A percentile compares a stretch with the other conserved stretches of the same genome.
These are phyloP conservation scores for Bryoerythrophyllum caledonicum DNA, from an alignment of 225 moss, liverwort and hornwort species.

Conservation along the genomic window DNA sequence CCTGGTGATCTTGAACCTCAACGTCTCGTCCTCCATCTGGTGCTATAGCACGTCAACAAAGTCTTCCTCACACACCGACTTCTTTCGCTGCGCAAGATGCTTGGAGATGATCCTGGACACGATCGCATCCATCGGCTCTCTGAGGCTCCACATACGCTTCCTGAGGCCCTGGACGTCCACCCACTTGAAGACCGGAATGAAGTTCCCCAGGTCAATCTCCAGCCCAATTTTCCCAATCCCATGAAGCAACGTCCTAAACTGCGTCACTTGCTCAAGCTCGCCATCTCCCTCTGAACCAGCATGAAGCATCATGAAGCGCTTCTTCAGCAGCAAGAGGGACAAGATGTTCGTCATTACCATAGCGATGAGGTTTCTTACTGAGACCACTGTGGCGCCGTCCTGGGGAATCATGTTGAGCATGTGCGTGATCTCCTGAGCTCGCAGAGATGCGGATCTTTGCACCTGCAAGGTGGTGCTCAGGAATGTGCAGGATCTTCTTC, in stretches of 20 bases:
- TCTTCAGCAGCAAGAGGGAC: constrained; percentile 24
- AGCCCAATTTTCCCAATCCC: not conserved
- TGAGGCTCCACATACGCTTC: not conserved
- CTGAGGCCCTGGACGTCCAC: not conserved
- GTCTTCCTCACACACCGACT: not conserved
- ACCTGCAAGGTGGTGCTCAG: not conserved
- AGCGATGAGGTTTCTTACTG: not conserved
- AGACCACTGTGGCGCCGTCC: not conserved
- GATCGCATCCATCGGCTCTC: not conserved
- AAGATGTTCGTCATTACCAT: constrained; percentile 13
- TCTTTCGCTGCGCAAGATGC: not conserved
- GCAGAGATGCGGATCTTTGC: not conserved
- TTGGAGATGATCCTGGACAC: not conserved
- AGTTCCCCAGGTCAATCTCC: not conserved
- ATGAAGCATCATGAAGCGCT: not conserved
- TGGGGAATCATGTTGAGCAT: not conserved
- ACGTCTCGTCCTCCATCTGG: not conserved
- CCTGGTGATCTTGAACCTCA: not conserved
- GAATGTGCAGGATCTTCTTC: no score
- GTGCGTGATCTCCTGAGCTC: not conserved
- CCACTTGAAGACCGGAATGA: not conserved
- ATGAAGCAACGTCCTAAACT: not conserved
- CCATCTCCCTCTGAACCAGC: not conserved
- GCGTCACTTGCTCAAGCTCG: not conserved
- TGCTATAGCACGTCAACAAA: constrained; percentile 11